A percentile compares a stretch with the other conserved stretches of the same genome.
These are phyloP conservation scores for Talinum fruticosum DNA, from an alignment of 148 eudicot species.

Conservation along the genomic window DNA sequence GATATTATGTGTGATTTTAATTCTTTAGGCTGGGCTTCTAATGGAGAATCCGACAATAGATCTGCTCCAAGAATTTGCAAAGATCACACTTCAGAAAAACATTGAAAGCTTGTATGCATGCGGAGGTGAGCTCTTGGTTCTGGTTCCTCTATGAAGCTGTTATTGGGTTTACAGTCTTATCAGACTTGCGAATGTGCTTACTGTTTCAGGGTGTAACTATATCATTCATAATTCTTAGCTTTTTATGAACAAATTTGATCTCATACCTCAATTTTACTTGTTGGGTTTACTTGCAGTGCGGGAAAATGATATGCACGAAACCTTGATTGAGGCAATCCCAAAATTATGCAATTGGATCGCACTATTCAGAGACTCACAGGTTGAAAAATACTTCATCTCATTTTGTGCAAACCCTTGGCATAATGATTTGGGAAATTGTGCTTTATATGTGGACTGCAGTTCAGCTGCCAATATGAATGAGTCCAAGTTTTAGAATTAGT, in stretches of 20 bases:
- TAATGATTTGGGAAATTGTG: not conserved
- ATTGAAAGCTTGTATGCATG: conserved; percentile 89
- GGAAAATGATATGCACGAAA: conserved; percentile 58
- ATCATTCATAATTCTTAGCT: not conserved
- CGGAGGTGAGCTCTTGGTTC: conserved; percentile 60
- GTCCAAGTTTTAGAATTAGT: not conserved
- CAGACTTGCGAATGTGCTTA: not conserved
- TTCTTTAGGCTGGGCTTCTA: conserved; percentile 75
- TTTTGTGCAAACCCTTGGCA: not conserved
- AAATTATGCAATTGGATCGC: conserved; percentile 75
- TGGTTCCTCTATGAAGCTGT: conserved; percentile 8
- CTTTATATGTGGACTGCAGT: not conserved
- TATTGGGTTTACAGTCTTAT: not conserved
- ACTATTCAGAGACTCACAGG: conserved; percentile 69
- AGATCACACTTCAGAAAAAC: conserved; percentile 62
- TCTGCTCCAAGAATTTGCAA: conserved; percentile 64
- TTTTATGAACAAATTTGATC: not conserved
- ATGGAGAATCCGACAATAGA: conserved; percentile 67
- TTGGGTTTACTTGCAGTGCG: conserved; percentile 50
- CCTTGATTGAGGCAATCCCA: conserved; percentile 77
- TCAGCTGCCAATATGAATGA: not conserved
- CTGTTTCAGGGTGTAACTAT: not conserved
- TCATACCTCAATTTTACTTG: conserved; percentile 10
- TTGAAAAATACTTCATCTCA: conserved; percentile 20
- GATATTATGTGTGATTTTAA: conserved; percentile 9